phyloP scores from a whole-genome alignment of 148 eudicot genomes.

The Pharnaceum exiguum region DNA sequence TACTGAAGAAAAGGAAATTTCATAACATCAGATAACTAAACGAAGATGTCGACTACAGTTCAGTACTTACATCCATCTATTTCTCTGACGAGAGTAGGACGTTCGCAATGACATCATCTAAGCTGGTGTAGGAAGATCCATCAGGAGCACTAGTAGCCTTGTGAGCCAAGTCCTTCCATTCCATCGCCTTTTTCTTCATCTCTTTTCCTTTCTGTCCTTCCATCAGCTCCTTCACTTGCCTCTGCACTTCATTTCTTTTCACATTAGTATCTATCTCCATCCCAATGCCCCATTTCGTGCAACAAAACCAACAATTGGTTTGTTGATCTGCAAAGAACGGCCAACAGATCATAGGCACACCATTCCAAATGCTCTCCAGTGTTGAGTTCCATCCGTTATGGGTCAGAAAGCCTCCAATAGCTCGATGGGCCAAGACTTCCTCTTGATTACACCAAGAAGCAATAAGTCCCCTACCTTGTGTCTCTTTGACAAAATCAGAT shows the following conservation, averaged over 20 bases:
- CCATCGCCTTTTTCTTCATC: constrained; percentile 12
- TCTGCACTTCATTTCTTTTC: constrained; percentile 23
- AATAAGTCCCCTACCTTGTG: constrained; percentile 12
- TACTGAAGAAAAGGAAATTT: no score
- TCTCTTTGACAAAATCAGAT: constrained; percentile 1
- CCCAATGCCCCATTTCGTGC: constrained; percentile 17
- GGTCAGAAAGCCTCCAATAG: constrained; percentile 20
- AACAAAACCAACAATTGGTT: constrained; percentile 20
- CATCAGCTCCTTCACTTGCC: constrained; percentile 18
- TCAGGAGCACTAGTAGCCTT: constrained; percentile 10
- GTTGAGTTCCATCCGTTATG: no score
- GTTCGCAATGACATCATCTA: no score
- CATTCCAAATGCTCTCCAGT: no score
- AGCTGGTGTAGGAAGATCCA: constrained; percentile 6
- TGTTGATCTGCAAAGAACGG: constrained; percentile 19
- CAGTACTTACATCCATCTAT: no score
- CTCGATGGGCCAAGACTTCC: constrained; percentile 14
- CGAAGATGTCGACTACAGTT: no score
- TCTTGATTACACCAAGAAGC: no score
- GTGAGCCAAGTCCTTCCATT: constrained; percentile 20
- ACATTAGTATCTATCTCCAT: constrained; percentile 23
- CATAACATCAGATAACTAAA: no score
- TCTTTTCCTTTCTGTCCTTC: constrained; percentile 20
- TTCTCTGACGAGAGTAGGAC: no score
- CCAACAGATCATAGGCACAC: no score